These are phyloP conservation scores for Podospora conica DNA, from an alignment of 495 filamentous ascomycete species.

Conservation along the genomic window DNA sequence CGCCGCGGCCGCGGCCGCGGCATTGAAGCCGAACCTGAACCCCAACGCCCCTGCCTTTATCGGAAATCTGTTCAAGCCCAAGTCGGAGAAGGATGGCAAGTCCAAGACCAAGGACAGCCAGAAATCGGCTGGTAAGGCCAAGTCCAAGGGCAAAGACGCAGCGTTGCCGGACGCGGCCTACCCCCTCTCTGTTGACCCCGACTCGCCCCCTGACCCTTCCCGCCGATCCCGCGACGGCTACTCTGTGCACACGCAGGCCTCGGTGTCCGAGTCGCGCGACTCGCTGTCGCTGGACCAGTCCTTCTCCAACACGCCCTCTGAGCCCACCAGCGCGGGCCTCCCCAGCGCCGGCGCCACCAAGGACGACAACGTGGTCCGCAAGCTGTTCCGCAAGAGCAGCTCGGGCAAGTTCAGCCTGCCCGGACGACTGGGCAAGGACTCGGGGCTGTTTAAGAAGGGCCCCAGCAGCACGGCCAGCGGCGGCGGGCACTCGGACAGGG, in stretches of 20 bases:
- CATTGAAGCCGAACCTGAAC: constrained; percentile 27
- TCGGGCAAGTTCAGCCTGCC: constrained; percentile 72
- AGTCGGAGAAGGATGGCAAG: constrained; percentile 31
- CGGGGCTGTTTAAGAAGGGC: constrained; percentile 58
- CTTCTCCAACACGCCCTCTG: constrained; percentile 59
- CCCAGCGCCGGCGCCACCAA: constrained; percentile 31
- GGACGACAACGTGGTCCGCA: constrained; percentile 55
- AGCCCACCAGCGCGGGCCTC: constrained; percentile 45
- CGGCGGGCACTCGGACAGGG: constrained; percentile 35
- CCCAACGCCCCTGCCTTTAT: constrained; percentile 50
- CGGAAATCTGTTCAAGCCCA: constrained; percentile 39
- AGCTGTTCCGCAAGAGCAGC: constrained; percentile 72
- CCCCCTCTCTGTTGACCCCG: constrained; percentile 21
- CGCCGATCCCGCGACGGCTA: constrained; percentile 51
- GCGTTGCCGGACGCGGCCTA: constrained; percentile 17
- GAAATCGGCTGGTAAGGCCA: constrained; percentile 25
- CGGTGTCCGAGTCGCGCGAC: constrained; percentile 64
- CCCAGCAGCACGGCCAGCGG: constrained; percentile 43
- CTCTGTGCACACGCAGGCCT: constrained; percentile 54
- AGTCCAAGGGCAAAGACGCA: constrained; percentile 25
- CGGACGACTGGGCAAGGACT: constrained; percentile 52
- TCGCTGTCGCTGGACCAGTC: constrained; percentile 59
- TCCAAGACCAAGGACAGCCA: constrained; percentile 25
- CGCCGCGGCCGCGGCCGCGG: neutral
- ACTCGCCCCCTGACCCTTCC: constrained; percentile 52